Evolutionary conservation across 2,329 filamentous ascomycete genomes (phyloP), one percentile per base, ranked within the genome.

Genomic region (Aspergillus quadricinctus): DNA sequence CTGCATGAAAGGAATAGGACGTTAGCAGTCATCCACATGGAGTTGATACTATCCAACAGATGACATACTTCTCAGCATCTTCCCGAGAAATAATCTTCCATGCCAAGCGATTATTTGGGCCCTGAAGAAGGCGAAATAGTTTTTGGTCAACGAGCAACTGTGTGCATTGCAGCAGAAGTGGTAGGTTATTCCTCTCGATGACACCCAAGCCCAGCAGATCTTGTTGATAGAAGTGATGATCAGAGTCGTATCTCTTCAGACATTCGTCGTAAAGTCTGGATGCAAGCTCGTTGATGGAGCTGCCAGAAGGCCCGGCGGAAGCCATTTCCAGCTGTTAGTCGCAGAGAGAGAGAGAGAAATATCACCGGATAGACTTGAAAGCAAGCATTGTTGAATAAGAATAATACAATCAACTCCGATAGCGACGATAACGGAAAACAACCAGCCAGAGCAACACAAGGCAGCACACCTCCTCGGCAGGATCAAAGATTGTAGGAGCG

Each of bases 11-110:
- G 48, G 35, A 37, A 51, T 29, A 50, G 50, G 55, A 50, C 43
- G 60, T 64, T 51, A 59, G 58, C 48, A 59, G 11, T 21, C 23
- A 43, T 10, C 25, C 21, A 31, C 19, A 25, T 52, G 27, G 9
- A 37, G 25, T 29, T 31, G 51, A 14, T 14, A 14, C 25, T 7
- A 49, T 9, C 43, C 49, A 40, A 43, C 27, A 9, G 25, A 49
- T 19, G 48, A 48, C 69, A 53, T 75, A 80, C 77, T 78, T 80
- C 67, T 76, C 74, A 58, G 78, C 78, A 68, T 78, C 77, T 57
- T 78, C 77, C 53, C 74, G 71, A 41, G 75, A 72, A 57, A 80
- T 76, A 43, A 80, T 66, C 64, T 78, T 78, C 77, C 78, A 80
- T 41, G 74, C 76, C 43, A 78, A 66, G 41, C 72, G 70, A 60